Percentiles rank a stretch among this genome's conserved stretches.
Conservation (phyloP, 441 rosid species). For the Adansonia gregorii region DNA sequence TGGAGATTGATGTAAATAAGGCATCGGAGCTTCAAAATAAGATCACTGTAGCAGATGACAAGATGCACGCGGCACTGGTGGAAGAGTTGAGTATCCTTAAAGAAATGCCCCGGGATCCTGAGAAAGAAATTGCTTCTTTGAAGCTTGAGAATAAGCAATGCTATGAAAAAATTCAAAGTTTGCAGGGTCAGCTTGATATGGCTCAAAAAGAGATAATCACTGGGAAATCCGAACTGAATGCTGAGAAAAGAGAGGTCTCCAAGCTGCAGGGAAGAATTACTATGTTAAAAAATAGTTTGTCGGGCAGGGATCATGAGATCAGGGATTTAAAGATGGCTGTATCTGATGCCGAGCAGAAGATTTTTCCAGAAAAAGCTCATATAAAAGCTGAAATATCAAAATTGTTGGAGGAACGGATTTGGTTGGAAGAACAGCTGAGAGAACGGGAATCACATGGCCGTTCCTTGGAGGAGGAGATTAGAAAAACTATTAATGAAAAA, state of each 20-base stretch:
- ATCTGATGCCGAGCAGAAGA: slow-evolving; percentile 89
- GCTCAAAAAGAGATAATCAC: slow-evolving; percentile 51
- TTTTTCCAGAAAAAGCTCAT: slow-evolving; percentile 66
- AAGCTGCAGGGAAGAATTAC: slow-evolving; percentile 74
- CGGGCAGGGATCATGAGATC: slow-evolving; percentile 74
- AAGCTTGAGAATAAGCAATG: slow-evolving; percentile 45
- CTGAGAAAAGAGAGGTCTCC: slow-evolving; percentile 63
- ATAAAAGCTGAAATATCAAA: slow-evolving; percentile 60
- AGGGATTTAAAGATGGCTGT: slow-evolving; percentile 63
- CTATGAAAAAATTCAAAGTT: slow-evolving; percentile 44
- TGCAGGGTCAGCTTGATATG: slow-evolving; percentile 57
- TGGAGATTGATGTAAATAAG: neutral
- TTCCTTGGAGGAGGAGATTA: slow-evolving; percentile 71
- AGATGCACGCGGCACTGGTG: slow-evolving; percentile 42
- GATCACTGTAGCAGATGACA: slow-evolving; percentile 25
- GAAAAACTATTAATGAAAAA: slow-evolving; percentile 51
- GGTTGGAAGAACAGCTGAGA: slow-evolving; percentile 54
- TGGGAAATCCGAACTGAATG: slow-evolving; percentile 54
- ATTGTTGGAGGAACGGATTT: slow-evolving; percentile 50
- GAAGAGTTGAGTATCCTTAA: slow-evolving; percentile 58
- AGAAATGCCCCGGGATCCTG: slow-evolving; percentile 55
- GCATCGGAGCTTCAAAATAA: slow-evolving; percentile 17
- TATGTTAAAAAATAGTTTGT: slow-evolving; percentile 69
- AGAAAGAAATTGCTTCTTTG: slow-evolving; percentile 52
- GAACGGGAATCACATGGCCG: slow-evolving; percentile 74